A percentile compares a stretch with the other conserved stretches of the same genome.
These are phyloP conservation scores for Phalaenopsis aphrodite DNA, from an alignment of 106 monocot species.

Conservation along the genomic window DNA sequence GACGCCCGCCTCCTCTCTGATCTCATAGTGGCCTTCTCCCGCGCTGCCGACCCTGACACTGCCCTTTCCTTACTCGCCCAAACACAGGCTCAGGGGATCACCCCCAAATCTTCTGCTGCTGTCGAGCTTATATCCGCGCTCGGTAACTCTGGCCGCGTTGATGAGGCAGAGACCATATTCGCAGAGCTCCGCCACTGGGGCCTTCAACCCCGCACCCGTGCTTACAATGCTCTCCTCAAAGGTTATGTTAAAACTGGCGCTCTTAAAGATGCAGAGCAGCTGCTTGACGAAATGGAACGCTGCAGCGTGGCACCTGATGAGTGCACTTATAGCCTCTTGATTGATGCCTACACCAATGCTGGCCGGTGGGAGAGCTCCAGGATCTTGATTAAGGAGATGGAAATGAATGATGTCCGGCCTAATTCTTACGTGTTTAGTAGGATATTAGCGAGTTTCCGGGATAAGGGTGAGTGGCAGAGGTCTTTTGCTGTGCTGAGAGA, in stretches of 20 bases:
- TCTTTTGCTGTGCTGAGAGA: constrained; percentile 72
- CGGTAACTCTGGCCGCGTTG: constrained; percentile 32
- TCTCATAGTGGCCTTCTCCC: constrained; percentile 57
- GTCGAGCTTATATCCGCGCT: constrained; percentile 50
- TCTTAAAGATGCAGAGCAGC: constrained; percentile 59
- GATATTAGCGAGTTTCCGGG: constrained; percentile 70
- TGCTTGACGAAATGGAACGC: constrained; percentile 68
- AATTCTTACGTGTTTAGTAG: constrained; percentile 80
- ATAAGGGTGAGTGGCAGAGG: constrained; percentile 91
- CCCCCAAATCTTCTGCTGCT: constrained; percentile 41
- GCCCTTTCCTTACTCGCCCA: constrained; percentile 46
- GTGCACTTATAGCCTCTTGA: constrained; percentile 71
- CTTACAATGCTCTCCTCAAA: constrained; percentile 86
- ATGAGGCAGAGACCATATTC: constrained; percentile 79
- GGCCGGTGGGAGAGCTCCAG: constrained; percentile 81
- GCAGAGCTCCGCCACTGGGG: constrained; percentile 52
- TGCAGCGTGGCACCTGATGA: constrained; percentile 59
- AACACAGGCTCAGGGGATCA: constrained; percentile 76
- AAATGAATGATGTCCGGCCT: constrained; percentile 45
- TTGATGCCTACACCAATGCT: constrained; percentile 74
- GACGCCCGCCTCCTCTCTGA: constrained; percentile 51
- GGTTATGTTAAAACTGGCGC: constrained; percentile 65
- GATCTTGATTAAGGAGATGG: constrained; percentile 89
- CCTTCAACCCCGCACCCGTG: constrained; percentile 45
- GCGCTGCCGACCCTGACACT: constrained; percentile 45